Conservation (phyloP, 805 yeast species). For the Metschnikowia kofuensis region DNA sequence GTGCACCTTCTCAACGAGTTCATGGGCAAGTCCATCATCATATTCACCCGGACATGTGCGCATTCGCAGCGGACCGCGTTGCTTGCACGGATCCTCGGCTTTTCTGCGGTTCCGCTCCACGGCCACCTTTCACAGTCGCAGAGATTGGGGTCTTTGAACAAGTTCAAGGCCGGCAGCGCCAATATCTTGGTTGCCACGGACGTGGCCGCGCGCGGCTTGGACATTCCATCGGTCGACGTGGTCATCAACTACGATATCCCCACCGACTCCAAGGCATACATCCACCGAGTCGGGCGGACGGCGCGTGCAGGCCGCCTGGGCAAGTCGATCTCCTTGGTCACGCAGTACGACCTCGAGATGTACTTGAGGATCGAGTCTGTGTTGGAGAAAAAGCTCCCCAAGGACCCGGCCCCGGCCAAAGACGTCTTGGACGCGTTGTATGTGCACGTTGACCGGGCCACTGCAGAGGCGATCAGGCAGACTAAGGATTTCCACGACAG, state of each 20-base stretch:
- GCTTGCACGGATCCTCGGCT: constrained; percentile 75
- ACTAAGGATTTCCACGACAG: constrained; percentile 62
- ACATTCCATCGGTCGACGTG: constrained; percentile 75
- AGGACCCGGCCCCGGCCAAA: constrained; percentile 71
- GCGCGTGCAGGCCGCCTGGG: constrained; percentile 94
- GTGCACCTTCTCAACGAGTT: constrained; percentile 80
- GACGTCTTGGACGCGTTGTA: constrained; percentile 74
- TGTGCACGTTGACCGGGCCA: constrained; percentile 87
- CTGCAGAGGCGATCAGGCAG: constrained; percentile 81
- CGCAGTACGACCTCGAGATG: constrained; percentile 91
- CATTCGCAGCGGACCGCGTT: constrained; percentile 90
- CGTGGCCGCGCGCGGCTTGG: constrained; percentile 87
- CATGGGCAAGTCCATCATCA: constrained; percentile 80
- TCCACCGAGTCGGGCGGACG: constrained; percentile 91
- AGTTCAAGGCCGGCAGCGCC: constrained; percentile 70
- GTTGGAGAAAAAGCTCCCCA: constrained; percentile 76
- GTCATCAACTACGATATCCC: constrained; percentile 80
- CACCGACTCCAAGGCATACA: constrained; percentile 78
- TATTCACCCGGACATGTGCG: constrained; percentile 92
- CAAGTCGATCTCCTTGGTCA: constrained; percentile 80
- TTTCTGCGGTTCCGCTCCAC: constrained; percentile 87
- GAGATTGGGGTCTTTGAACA: constrained; percentile 76
- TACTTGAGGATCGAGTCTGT: constrained; percentile 87
- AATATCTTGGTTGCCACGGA: constrained; percentile 77
- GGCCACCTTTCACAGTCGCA: constrained; percentile 88